These are phyloP conservation scores for Neonectria neomacrospora DNA, from an alignment of 2,329 filamentous ascomycete genomes.

Conservation along the genomic window DNA sequence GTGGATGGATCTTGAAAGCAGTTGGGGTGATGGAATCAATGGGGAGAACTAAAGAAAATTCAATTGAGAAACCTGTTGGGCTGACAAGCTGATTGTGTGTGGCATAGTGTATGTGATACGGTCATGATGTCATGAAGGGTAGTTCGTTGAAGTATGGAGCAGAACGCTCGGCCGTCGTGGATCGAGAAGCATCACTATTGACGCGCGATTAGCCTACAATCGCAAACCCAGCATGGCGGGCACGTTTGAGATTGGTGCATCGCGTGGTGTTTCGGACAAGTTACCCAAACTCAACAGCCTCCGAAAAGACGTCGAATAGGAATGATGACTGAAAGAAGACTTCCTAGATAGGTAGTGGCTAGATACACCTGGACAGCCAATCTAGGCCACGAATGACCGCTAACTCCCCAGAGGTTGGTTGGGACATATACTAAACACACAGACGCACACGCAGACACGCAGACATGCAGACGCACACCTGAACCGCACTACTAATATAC, in stretches of 20 bases:
- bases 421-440: neutral
- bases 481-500: slow-evolving; percentile 6
- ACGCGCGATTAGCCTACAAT: neutral
- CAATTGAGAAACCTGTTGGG: slow-evolving; percentile 3
- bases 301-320: no score
- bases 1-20: slow-evolving; percentile 8
- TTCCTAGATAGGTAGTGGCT: no score
- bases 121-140: neutral
- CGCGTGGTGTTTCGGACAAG: slow-evolving; percentile 18
- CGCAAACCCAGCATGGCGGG: slow-evolving; percentile 1
- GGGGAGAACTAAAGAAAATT: slow-evolving; percentile 10
- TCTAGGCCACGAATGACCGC: neutral
- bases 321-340: no score
- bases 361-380: neutral
- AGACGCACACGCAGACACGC: neutral
- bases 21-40: slow-evolving; percentile 11
- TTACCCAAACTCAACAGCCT: slow-evolving; percentile 14
- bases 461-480: neutral
- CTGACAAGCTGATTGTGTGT: neutral
- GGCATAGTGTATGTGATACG: neutral
- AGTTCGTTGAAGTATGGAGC: neutral
- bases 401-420: neutral
- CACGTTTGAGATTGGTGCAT: slow-evolving; percentile 3
- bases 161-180: neutral
- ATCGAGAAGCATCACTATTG: neutral